Conservation (phyloP, 495 filamentous ascomycete genomes). For the Penicillium argentinense region DNA sequence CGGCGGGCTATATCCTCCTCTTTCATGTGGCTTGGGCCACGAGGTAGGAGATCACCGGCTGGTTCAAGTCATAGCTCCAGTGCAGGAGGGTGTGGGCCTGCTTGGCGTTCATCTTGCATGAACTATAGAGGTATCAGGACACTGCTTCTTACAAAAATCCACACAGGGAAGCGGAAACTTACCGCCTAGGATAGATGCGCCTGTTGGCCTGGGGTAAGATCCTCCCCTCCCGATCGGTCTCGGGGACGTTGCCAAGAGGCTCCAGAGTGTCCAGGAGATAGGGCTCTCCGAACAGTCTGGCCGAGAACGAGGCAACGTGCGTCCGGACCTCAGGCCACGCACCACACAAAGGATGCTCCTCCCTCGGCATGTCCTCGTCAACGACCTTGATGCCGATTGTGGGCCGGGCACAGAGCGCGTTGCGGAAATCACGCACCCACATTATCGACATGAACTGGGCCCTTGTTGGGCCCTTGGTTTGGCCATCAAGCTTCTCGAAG, state of each 20-base stretch:
- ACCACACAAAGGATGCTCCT: no score
- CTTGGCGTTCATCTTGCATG: conserved; percentile 67
- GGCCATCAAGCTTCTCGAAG: conserved; percentile 73
- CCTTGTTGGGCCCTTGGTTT: conserved; percentile 63
- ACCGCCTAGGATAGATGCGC: conserved; percentile 48
- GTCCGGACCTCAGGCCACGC: no score
- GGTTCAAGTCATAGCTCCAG: conserved; percentile 73
- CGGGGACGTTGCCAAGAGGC: conserved; percentile 53
- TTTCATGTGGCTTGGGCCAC: conserved; percentile 50
- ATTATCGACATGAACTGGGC: conserved; percentile 72
- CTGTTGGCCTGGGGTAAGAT: conserved; percentile 34
- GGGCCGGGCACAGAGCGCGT: conserved; percentile 66
- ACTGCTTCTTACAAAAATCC: background rate
- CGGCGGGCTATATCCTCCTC: conserved; percentile 55
- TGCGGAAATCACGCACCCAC: conserved; percentile 68
- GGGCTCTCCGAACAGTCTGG: conserved; percentile 65
- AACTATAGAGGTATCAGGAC: conserved; percentile 26
- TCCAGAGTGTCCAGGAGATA: conserved; percentile 72
- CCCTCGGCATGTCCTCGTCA: no score
- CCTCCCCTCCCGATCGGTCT: conserved; percentile 34
- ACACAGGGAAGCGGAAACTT: conserved; percentile 3
- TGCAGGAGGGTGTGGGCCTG: conserved; percentile 70
- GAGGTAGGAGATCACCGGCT: conserved; percentile 66
- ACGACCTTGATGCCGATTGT: conserved; percentile 39
- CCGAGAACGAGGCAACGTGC: conserved; percentile 59